Conservation (phyloP, 805 yeast genomes). For the Saccharomycopsis fermentans region DNA sequence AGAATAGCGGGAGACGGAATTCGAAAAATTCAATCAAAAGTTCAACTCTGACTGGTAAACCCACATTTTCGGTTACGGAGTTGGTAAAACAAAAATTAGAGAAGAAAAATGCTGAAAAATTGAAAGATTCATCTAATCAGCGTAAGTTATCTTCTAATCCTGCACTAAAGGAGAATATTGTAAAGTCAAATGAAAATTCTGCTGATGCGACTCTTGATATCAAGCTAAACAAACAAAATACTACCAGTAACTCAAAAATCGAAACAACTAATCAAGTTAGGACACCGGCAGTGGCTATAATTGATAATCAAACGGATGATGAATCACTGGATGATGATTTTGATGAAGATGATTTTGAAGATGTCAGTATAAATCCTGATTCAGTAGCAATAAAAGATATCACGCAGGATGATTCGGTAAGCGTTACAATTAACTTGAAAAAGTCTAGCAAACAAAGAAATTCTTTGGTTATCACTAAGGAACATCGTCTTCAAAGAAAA, state of each 20-base stretch:
- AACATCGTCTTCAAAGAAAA: conserved; percentile 45
- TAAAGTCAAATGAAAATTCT: too few relatives aligned
- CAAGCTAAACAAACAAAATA: not conserved
- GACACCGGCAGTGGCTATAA: not conserved
- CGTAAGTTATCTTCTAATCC: not conserved
- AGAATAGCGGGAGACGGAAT: not conserved
- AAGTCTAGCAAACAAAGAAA: not conserved
- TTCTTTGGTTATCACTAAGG: conserved; percentile 32
- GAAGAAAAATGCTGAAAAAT: not conserved
- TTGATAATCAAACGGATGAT: not conserved
- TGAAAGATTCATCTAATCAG: too few relatives aligned
- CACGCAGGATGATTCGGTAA: not conserved
- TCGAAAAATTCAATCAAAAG: not conserved
- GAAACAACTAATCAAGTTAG: not conserved
- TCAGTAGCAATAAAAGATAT: not conserved
- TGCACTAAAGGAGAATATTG: not conserved
- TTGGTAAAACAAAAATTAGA: not conserved
- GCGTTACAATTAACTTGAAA: not conserved
- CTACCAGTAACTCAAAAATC: not conserved
- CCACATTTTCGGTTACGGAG: not conserved
- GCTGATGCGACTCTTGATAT: not conserved
- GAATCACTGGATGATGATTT: conserved; percentile 8
- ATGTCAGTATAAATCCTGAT: conserved; percentile 5
- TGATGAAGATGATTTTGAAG: conserved; percentile 17
- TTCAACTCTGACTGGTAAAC: not conserved